These are phyloP conservation scores for Boechera divaricarpa DNA, from an alignment of 345 rosid genomes.

Conservation along the genomic window DNA sequence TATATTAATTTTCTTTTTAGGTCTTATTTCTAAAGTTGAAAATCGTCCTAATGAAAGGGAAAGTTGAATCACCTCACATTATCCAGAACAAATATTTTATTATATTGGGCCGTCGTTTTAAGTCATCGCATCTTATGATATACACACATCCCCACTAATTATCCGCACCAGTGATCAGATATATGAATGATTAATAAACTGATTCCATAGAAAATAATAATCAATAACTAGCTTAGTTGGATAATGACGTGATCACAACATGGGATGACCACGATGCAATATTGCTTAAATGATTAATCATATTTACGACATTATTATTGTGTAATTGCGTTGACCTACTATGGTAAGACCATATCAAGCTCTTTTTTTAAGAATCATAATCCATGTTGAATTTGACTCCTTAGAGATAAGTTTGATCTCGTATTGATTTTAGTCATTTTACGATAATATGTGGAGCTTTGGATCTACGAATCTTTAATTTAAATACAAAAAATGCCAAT, in stretches of 20 bases:
- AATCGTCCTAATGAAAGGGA: slow-evolving; percentile 22
- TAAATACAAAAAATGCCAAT: neutral
- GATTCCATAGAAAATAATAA: neutral
- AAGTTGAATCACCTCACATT: slow-evolving; percentile 13
- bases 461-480: neutral
- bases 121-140: slow-evolving; percentile 24
- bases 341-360: slow-evolving; percentile 16
- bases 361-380: no score
- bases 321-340: slow-evolving; percentile 30
- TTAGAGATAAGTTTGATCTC: neutral
- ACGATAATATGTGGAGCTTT: slow-evolving; percentile 20
- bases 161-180: slow-evolving; percentile 7
- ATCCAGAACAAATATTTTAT: slow-evolving; percentile 5
- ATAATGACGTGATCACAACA: slow-evolving; percentile 42
- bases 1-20: neutral
- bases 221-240: slow-evolving; percentile 15
- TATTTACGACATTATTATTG: slow-evolving; percentile 9
- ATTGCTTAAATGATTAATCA: slow-evolving; percentile 17
- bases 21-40: slow-evolving; percentile 3
- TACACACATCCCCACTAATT: slow-evolving; percentile 13
- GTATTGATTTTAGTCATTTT: slow-evolving; percentile 15
- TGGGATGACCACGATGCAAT: slow-evolving; percentile 29
- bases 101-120: slow-evolving; percentile 7
- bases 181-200: neutral
- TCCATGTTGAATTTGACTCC: slow-evolving; percentile 13